Evolutionary conservation across 2,329 filamentous ascomycete genomes (phyloP), one percentile per base, ranked within the genome.

Genomic region (Pseudocercospora vitis): DNA sequence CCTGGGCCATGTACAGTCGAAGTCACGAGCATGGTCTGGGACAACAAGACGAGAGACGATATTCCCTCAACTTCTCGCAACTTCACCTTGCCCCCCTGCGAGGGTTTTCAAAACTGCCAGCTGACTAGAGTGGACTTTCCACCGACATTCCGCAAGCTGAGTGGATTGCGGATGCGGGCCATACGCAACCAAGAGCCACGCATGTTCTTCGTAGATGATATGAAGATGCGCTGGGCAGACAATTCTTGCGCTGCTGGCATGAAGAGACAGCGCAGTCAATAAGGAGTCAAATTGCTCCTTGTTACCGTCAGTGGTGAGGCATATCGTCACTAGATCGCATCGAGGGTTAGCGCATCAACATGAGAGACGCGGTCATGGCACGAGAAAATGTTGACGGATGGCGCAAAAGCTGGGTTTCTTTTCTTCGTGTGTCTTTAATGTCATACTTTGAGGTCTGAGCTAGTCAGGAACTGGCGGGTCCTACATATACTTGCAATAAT

Each of bases 231-330:
- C 35, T 81, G 78, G 78, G 72, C 68, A 52, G 75, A 81, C 67
- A 75, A 75, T 56, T 76, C 68, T 33, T 81, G 78, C 58, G 70
- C 67, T 29, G 77, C 78, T 48, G 78, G 85, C 79, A 64, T 88
- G 87, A 0, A 87, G 86, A 39, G 92, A 28, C 49, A 58, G 50
- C 42, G 45, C 24, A 58, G 47, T 35, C 28, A 31, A 18, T 56
- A 29, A 52, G 31, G 18, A 7, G n/a, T 7, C n/a, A n/a, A n/a
- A n/a, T n/a, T n/a, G n/a, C n/a, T n/a, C n/a, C n/a, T n/a, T n/a
- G n/a, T n/a, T n/a, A n/a, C n/a, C n/a, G n/a, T n/a, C n/a, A n/a
- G n/a, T n/a, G n/a, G n/a, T n/a, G n/a, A 29, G 26, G 26, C 26
- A 29, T 11, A 29, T 29, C n/a, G n/a, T n/a, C n/a, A n/a, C n/a